phyloP scores from a whole-genome alignment of 2,329 filamentous ascomycete genomes.

The Geosmithia putterillii region DNA sequence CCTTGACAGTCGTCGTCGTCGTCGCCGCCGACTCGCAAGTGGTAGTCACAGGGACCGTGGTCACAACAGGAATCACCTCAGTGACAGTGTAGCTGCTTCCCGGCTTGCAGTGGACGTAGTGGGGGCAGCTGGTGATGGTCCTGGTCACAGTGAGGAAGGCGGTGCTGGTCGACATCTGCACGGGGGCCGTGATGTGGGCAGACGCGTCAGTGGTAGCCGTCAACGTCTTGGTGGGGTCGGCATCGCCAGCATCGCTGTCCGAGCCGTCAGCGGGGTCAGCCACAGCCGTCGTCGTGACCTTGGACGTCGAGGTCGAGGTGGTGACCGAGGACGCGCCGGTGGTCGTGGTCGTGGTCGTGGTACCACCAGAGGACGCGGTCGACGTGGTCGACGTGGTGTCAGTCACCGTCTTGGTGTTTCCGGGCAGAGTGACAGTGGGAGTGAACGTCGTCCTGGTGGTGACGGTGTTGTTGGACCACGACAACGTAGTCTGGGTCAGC shows the following conservation, averaged over 20 bases:
- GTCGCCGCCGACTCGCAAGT: background rate
- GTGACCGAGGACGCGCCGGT: too few relatives aligned
- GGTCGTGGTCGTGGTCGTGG: too few relatives aligned
- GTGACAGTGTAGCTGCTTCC: constrained; percentile 22
- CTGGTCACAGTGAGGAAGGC: constrained; percentile 29
- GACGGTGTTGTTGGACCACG: constrained; percentile 29
- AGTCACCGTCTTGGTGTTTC: background rate
- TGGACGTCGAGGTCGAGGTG: background rate
- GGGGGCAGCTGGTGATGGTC: constrained; percentile 43
- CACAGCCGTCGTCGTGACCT: background rate
- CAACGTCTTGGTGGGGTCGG: constrained; percentile 1
- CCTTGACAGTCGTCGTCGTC: background rate
- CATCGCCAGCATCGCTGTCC: background rate
- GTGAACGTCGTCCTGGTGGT: constrained; percentile 20
- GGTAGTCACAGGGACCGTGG: background rate
- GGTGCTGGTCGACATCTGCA: constrained; percentile 18
- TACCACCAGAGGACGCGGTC: background rate
- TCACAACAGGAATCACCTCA: constrained; percentile 4
- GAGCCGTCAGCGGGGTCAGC: background rate
- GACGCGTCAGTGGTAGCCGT: background rate
- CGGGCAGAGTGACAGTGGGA: background rate
- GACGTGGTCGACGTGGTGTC: background rate
- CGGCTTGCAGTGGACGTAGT: constrained; percentile 25
- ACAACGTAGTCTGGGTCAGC: constrained; percentile 13
- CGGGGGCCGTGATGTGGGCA: constrained; percentile 2